Evolutionary conservation across 208 protist species (phyloP), one percentile per base, ranked within the genome.

Genomic region (Balamuthia mandrillaris): DNA sequence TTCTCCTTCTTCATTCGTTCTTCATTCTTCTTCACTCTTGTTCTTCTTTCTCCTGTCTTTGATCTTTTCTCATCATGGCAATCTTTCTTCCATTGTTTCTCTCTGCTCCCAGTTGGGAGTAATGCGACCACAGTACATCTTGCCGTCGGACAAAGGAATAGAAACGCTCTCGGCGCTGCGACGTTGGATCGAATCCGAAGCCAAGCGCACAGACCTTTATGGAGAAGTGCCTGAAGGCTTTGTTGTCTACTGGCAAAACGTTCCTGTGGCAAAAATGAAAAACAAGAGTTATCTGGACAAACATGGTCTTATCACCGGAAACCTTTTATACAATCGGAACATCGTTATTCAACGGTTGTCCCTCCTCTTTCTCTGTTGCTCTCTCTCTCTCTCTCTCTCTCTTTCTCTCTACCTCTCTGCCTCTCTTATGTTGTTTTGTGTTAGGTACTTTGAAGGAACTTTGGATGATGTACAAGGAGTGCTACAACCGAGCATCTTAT

Each of bases 171-270:
- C 52, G 45, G 45, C 52, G 45, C 45, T 49, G 29, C 52, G 58
- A 14, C 45, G 58, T 16, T 78, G 68, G 68, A 58, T 78, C 31
- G 68, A 78, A 31, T 39, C 37, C 0, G 68, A 78, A 33, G 68
- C 68, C n/a, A 78, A 78, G 68, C 68, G 68, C 12, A 78, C 68
- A 4, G 68, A 78, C 10, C 68, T 78, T 21, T 78, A 78, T 33
- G 68, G 68, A 58, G 68, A 78, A 31, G 68, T 78, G 16, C 68
- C 68, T 1, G 68, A 78, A 27, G 68, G 68, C 21, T 78, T 78
- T 18, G 68, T 78, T 24, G 68, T 78, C 1, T 78, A 78, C 6
- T 78, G 68, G 68, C 52, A 58, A 12, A 49, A 33, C 1, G 14
- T 78, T 42, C 68, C 68, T 10, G 68, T 78, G 2, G 68, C 68